Conservation (phyloP, 2,329 filamentous ascomycete species). For the Verticillium alfalfae region DNA sequence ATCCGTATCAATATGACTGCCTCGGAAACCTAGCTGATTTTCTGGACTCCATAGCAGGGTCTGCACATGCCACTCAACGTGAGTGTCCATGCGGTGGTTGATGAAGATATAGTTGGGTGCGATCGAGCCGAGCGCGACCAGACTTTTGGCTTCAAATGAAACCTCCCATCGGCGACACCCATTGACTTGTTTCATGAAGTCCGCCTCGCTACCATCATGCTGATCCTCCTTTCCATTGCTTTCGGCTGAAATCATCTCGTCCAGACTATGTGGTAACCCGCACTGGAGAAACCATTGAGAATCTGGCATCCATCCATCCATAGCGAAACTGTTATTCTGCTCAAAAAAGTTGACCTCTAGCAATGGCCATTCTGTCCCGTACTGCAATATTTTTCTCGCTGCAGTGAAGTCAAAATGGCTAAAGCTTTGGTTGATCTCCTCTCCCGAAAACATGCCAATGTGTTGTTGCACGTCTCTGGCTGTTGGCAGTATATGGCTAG, state of each 20-base stretch:
- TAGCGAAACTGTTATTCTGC: slow-evolving; percentile 30
- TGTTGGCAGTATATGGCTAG: slow-evolving; percentile 5
- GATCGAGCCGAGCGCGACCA: slow-evolving; percentile 24
- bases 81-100: slow-evolving; percentile 12
- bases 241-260: slow-evolving; percentile 19
- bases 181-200: slow-evolving; percentile 25
- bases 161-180: slow-evolving; percentile 41
- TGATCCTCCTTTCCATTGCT: not conserved
- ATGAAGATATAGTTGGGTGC: slow-evolving; percentile 32
- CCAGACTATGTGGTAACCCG: slow-evolving; percentile 21
- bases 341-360: slow-evolving; percentile 27
- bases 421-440: not conserved
- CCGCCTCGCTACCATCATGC: slow-evolving; percentile 6
- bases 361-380: slow-evolving; percentile 23
- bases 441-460: not conserved
- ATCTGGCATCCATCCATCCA: slow-evolving; percentile 39
- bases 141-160: slow-evolving; percentile 24
- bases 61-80: not conserved
- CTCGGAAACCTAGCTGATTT: not conserved
- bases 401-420: not conserved
- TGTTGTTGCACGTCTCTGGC: not conserved
- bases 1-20: not conserved
- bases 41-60: not conserved
- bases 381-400: not conserved
- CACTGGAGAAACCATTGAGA: slow-evolving; percentile 26